phyloP scores from a whole-genome alignment of 495 filamentous ascomycete species.

The Podospora appendiculata region DNA sequence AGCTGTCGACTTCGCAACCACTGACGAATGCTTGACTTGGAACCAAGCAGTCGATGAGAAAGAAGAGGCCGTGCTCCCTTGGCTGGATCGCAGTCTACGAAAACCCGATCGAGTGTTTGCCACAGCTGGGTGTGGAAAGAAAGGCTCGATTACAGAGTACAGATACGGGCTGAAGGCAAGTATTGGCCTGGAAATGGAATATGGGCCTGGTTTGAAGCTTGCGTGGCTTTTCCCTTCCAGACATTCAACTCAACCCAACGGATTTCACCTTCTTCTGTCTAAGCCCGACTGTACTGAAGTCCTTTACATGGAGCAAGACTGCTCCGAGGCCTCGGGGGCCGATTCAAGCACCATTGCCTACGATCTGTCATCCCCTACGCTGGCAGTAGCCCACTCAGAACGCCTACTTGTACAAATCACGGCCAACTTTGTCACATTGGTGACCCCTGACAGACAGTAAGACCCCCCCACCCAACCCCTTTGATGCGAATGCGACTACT shows the following conservation, averaged over 20 bases:
- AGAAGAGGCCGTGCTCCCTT: slow-evolving; percentile 10
- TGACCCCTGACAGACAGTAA: slow-evolving; percentile 7
- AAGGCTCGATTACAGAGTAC: slow-evolving; percentile 61
- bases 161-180: slow-evolving; percentile 64
- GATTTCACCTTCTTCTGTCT: slow-evolving; percentile 40
- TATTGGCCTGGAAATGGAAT: slow-evolving; percentile 48
- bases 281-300: slow-evolving; percentile 36
- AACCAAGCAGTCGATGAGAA: slow-evolving; percentile 3
- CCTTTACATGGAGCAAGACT: slow-evolving; percentile 30
- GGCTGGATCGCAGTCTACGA: slow-evolving; percentile 3
- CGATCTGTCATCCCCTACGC: slow-evolving; percentile 44
- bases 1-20: slow-evolving; percentile 58
- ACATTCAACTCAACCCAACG: slow-evolving; percentile 8
- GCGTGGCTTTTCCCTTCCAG: slow-evolving; percentile 36
- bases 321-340: slow-evolving; percentile 22
- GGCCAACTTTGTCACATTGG: slow-evolving; percentile 34
- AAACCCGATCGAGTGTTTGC: slow-evolving; percentile 49
- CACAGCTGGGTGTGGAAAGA: slow-evolving; percentile 47
- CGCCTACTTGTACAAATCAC: slow-evolving; percentile 49
- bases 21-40: slow-evolving; percentile 21
- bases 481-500: too few relatives aligned
- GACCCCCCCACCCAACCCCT: too few relatives aligned
- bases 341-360: slow-evolving; percentile 36
- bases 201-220: slow-evolving; percentile 29
- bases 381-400: slow-evolving; percentile 39